Conservation (phyloP, 768 basidiomycete genomes). For the Tricholoma terreum region DNA sequence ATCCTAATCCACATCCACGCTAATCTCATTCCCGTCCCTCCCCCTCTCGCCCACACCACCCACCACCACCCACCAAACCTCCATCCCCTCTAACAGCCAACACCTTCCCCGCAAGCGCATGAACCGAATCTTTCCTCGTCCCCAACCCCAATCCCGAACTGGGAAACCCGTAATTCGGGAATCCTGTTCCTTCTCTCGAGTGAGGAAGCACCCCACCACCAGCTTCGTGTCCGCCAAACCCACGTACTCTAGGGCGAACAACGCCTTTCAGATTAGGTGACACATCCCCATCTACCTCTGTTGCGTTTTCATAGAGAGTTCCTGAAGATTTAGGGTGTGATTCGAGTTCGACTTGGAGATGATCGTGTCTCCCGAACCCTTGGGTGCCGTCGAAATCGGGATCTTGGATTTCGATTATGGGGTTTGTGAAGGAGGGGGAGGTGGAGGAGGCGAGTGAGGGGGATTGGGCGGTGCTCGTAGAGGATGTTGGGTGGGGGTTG, state of each 20-base stretch:
- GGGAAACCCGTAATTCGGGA: background rate
- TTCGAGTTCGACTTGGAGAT: background rate
- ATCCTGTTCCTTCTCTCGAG: background rate
- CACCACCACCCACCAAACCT: background rate
- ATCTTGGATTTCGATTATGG: too few relatives aligned
- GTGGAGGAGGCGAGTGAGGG: background rate
- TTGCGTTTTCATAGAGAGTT: background rate
- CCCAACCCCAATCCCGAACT: background rate
- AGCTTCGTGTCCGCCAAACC: background rate
- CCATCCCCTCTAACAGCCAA: background rate
- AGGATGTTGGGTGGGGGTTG: background rate
- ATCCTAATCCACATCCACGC: background rate
- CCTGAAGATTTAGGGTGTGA: too few relatives aligned
- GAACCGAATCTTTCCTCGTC: conserved; percentile 1
- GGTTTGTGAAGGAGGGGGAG: too few relatives aligned
- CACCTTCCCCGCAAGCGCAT: background rate
- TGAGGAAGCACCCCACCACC: too few relatives aligned
- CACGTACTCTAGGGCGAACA: background rate
- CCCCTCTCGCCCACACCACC: background rate
- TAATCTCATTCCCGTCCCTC: background rate
- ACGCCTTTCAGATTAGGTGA: too few relatives aligned
- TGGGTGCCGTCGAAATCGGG: background rate
- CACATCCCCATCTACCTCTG: background rate
- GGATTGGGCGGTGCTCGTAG: background rate
- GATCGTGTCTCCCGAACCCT: background rate